Base-by-base conservation (phyloP, 768 basidiomycete genomes). In the Phylloporus sp. region DNA sequence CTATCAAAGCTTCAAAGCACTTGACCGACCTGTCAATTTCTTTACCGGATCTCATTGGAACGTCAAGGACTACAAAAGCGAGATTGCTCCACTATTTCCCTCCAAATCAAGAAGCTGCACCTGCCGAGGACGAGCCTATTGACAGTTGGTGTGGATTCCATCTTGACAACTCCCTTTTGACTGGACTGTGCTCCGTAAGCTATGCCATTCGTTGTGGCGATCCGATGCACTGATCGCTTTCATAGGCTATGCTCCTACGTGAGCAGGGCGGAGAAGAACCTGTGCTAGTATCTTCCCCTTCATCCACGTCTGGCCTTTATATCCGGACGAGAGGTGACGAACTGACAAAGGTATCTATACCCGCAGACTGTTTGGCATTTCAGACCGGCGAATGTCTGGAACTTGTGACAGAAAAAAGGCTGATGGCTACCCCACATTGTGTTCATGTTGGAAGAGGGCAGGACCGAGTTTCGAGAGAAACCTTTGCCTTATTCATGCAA, bases 131-230 rank as follows among this genome's bases (percentile, higher is more conserved):
- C 55, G 85, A 84, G 43, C 74, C 84, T 2, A 71, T 92, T 26
- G 92, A 97, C 57, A 89, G 84, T 57, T 94, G 91, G 82, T 98
- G 95, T 72, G 95, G 95, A 16, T 93, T 93, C 60, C 95, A 98
- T 68, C 75, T 93, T 20, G 97, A 99, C 64, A 93, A 97, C 62
- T 87, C 86, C 8, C 68, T 92, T 34, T 71, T 99, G 49, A 99
- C 97, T 2, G 97, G 93, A 2, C 81, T 99, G 29, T 97, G 94
- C 69, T 88, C 91, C 44, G 88, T 88, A 65, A 66, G 80, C 59
- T 31, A 5, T 23, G 48, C n/a, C n/a, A n/a, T 53, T 24, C 53
- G 35, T 38, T 32, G 18, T 44, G 39, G 43, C 8, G 2, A 15
- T 43, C 13, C 45, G 56, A 58, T n/a, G 46, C 34, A 49, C 38